These are phyloP conservation scores for Fusarium ramigenum DNA, from an alignment of 2,329 filamentous ascomycete genomes.

Conservation along the genomic window DNA sequence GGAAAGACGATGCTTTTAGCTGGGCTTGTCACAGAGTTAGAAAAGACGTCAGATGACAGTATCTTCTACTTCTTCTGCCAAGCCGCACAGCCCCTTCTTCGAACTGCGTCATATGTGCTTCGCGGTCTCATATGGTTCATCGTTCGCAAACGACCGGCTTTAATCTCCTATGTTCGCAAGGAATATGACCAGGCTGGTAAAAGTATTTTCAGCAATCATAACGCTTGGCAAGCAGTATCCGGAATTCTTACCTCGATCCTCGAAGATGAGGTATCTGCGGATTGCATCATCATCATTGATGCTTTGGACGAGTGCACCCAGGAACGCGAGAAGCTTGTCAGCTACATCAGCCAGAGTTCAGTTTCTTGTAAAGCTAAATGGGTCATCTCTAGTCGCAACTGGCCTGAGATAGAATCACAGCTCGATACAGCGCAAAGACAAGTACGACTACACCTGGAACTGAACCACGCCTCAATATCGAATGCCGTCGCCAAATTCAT, in stretches of 20 bases:
- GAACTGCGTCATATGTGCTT: not conserved
- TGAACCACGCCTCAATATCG: fast-evolving
- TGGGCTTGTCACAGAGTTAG: not conserved
- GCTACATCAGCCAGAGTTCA: fast-evolving
- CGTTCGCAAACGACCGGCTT: fast-evolving
- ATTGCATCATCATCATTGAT: not conserved
- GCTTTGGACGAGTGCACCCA: not conserved
- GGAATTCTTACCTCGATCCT: fast-evolving
- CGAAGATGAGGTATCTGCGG: fast-evolving
- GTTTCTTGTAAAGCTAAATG: fast-evolving
- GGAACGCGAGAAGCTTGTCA: fast-evolving
- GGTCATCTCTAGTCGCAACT: fast-evolving
- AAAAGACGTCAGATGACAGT: fast-evolving
- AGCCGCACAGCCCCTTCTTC: fast-evolving
- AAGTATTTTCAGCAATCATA: fast-evolving
- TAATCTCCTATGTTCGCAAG: fast-evolving
- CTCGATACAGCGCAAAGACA: fast-evolving
- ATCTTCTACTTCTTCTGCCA: not conserved
- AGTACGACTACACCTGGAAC: not conserved
- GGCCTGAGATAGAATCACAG: not conserved
- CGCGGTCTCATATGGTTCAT: fast-evolving
- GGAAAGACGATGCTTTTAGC: not conserved
- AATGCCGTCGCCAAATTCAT: fast-evolving
- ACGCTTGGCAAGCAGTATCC: fast-evolving
- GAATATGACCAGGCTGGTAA: fast-evolving